phyloP scores from a whole-genome alignment of 2,329 filamentous ascomycete species.

The Fusarium solani-melongenae region DNA sequence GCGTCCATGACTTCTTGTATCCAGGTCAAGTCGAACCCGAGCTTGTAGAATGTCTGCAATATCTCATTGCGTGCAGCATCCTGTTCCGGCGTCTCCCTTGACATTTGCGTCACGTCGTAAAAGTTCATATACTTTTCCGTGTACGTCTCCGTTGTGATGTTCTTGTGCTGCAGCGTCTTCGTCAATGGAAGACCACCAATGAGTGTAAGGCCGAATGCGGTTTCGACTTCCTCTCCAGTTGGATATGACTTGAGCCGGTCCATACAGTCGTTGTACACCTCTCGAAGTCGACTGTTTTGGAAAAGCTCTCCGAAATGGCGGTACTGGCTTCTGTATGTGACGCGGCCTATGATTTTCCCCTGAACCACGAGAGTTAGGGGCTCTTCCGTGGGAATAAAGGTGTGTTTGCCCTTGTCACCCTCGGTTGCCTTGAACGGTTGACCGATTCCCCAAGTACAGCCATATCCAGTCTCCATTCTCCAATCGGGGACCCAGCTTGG shows the following conservation, averaged over 20 bases:
- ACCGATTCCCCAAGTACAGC: conserved; percentile 30
- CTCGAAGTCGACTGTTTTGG: not conserved
- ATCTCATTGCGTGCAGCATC: not conserved
- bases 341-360: conserved; percentile 10
- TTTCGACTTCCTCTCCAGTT: conserved; percentile 24
- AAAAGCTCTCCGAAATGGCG: conserved; percentile 21
- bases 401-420: conserved; percentile 2
- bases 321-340: conserved; percentile 21
- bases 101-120: conserved; percentile 6
- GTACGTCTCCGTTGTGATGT: conserved; percentile 15
- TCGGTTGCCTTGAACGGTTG: not conserved
- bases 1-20: not conserved
- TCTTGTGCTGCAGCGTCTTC: not conserved
- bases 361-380: not conserved
- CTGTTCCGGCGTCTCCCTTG: not conserved
- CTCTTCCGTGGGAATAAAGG: not conserved
- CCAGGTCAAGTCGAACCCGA: conserved; percentile 19
- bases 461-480: conserved; percentile 25
- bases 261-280: conserved; percentile 17
- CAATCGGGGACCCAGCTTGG: conserved; percentile 38
- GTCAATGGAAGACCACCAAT: conserved; percentile 17
- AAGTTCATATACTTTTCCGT: conserved; percentile 21
- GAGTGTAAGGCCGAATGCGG: conserved; percentile 20
- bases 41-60: not conserved
- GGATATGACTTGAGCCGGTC: conserved; percentile 12